Percentiles rank a stretch among this genome's conserved stretches.
Evolutionary conservation across 176 grass and related monocot genomes (phyloP).

Genomic region (Lolium rigidum): DNA sequence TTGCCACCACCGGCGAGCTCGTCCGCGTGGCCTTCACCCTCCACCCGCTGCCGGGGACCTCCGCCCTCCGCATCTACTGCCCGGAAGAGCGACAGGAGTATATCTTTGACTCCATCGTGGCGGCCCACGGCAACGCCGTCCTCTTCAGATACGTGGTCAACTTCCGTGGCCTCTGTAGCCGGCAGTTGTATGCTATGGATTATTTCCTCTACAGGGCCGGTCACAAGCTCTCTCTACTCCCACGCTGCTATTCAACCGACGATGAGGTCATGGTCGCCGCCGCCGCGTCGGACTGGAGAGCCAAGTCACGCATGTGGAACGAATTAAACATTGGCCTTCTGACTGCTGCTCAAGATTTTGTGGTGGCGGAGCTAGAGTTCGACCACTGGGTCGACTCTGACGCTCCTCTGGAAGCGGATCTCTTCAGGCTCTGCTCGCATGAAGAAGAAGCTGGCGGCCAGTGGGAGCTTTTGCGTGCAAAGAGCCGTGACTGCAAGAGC

Average conservation of each 20-base stretch:
- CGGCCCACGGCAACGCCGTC: slow-evolving; percentile 1
- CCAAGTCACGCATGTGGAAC: not conserved
- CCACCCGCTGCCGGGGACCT: not conserved
- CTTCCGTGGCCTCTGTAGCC: too few relatives aligned
- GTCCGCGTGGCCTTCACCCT: not conserved
- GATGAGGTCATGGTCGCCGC: not conserved
- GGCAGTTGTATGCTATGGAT: not conserved
- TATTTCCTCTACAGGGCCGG: not conserved
- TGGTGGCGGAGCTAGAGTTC: not conserved
- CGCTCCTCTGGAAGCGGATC: not conserved
- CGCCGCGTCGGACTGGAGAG: not conserved
- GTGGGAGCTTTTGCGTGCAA: not conserved
- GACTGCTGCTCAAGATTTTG: not conserved
- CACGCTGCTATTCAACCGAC: not conserved
- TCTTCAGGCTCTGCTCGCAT: not conserved
- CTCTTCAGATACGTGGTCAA: not conserved
- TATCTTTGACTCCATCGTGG: not conserved
- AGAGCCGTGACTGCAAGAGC: not conserved
- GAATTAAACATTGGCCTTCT: not conserved
- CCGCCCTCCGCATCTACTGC: not conserved
- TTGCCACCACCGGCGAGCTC: not conserved
- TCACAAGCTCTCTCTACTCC: not conserved
- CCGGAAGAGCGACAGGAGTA: not conserved
- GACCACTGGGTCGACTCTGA: not conserved
- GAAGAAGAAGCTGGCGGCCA: not conserved